Base-by-base conservation (phyloP, 345 rosid genomes). In the Rhodamnia argentea region DNA sequence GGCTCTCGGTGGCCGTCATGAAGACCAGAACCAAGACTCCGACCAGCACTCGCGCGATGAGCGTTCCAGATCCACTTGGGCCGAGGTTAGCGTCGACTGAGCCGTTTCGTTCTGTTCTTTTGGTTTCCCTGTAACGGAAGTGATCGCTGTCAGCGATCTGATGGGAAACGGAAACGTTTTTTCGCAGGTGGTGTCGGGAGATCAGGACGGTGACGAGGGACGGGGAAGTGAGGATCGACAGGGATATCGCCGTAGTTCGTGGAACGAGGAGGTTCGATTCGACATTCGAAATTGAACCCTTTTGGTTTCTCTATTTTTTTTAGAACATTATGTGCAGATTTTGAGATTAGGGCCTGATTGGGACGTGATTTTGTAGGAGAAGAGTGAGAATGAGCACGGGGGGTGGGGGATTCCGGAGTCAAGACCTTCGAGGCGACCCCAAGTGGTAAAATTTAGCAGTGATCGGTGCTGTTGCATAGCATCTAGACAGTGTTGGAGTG, bases 41-140 rank as follows among this genome's bases (percentile, higher is more conserved):
- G 52, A n/a, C 82, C 52, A 56, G 59, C 86, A 70, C 10, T 78
- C 83, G 76, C 91, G 90, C 15, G 94, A 92, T 47, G 94, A 92
- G 52, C 96, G 91, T 44, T 90, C 96, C 86, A 91, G 96, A 94
- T 94, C 97, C 89, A 89, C 88, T 81, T 94, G 98, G 99, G 96
- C 98, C 24, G 84, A 94, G 93, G 98, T 92, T 40, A 53, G 85
- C 59, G 37, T 47, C 70, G 40, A 23, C 59, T 53, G 24, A 70
- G 81, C 81, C 81, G 47, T 32, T 20, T 62, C 54, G 7, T 59
- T 11, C 42, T n/a, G 13, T 32, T 59, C 4, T 78, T 51, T 12
- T 9, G 11, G 10, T 3, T 52, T 32, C 7, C 13, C 40, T 85
- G 60, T 16, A 0, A 27, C 18, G 76, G n/a, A 26, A 27, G 52